phyloP scores from a whole-genome alignment of 345 rosid species.

The Corchorus olitorius region DNA sequence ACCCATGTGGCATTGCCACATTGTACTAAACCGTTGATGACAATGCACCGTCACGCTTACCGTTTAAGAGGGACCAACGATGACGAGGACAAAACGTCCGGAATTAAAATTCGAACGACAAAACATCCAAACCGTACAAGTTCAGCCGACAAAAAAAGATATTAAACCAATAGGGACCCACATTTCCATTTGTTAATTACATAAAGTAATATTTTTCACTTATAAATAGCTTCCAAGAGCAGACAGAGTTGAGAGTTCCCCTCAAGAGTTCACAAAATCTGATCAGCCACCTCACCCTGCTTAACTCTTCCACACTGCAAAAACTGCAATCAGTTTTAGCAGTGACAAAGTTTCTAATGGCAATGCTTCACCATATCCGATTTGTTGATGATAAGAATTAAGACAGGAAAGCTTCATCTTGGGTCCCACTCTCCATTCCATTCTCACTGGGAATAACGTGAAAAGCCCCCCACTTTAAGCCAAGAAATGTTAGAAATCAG shows the following conservation, averaged over 20 bases:
- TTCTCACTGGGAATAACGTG: not conserved
- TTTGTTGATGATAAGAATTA: conserved; percentile 10
- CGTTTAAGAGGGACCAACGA: no score
- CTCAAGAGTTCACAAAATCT: not conserved
- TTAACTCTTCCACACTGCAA: not conserved
- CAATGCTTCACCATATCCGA: not conserved
- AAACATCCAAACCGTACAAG: no score
- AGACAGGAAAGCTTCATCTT: not conserved
- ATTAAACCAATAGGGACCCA: not conserved
- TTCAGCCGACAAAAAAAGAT: not conserved
- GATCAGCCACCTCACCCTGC: not conserved
- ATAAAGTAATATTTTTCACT: not conserved
- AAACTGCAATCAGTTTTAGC: not conserved
- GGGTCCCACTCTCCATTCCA: conserved; percentile 11
- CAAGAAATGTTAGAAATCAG: not conserved
- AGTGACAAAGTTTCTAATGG: not conserved
- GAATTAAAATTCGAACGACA: no score
- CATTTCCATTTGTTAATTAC: not conserved
- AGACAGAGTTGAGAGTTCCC: not conserved
- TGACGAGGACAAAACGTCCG: no score
- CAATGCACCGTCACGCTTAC: no score
- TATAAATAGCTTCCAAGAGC: not conserved
- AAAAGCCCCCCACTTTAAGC: not conserved
- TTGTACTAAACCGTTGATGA: no score
- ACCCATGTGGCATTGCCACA: not conserved